These are phyloP conservation scores for Melaleuca quinquenervia DNA, from an alignment of 345 rosid species.

Conservation along the genomic window DNA sequence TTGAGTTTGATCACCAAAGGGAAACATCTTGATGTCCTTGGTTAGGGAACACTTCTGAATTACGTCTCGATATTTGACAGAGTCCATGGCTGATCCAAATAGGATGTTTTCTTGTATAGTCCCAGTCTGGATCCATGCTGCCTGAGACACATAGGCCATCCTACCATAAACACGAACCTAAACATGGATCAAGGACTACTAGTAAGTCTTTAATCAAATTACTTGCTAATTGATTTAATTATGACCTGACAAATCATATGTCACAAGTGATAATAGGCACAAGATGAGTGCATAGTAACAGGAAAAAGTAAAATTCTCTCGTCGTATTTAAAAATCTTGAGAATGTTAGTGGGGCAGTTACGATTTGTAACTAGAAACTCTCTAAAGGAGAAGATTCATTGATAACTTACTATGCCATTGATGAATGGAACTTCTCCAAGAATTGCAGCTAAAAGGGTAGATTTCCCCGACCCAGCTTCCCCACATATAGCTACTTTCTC, in stretches of 20 bases:
- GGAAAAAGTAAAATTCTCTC: background rate
- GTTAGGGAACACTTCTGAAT: conserved; percentile 25
- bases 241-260: background rate
- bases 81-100: conserved; percentile 36
- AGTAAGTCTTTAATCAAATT: background rate
- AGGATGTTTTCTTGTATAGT: conserved; percentile 38
- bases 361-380: background rate
- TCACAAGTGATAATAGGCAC: background rate
- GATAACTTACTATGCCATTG: conserved; percentile 28
- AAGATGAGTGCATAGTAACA: background rate
- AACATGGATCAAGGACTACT: background rate
- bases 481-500: conserved; percentile 50
- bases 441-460: conserved; percentile 39
- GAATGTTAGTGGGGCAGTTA: background rate
- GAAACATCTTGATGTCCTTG: conserved; percentile 35
- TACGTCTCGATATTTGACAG: conserved; percentile 16
- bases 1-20: conserved; percentile 32
- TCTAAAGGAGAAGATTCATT: background rate
- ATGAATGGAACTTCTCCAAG: conserved; percentile 49
- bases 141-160: conserved; percentile 50
- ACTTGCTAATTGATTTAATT: background rate
- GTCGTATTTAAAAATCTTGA: background rate
- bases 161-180: conserved; percentile 28
- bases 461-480: conserved; percentile 52
- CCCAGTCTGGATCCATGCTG: conserved; percentile 47